These are phyloP conservation scores for Teratosphaeria epicoccoides DNA, from an alignment of 2,329 filamentous ascomycete genomes.

Conservation along the genomic window DNA sequence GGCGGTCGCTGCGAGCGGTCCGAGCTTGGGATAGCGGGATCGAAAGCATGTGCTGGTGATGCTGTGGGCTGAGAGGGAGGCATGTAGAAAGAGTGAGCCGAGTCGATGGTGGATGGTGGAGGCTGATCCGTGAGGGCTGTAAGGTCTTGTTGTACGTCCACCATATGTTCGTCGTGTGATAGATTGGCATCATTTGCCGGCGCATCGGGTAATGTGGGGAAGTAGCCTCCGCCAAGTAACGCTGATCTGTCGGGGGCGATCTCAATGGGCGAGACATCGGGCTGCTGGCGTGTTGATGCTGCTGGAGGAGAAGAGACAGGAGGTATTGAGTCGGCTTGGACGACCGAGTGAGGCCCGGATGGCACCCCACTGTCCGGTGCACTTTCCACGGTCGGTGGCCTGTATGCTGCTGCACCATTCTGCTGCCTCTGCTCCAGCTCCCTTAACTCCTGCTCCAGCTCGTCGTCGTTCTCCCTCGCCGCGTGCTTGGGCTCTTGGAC, in stretches of 20 bases:
- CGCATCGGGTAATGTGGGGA: slow-evolving; percentile 42
- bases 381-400: slow-evolving; percentile 49
- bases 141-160: not conserved
- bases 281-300: slow-evolving; percentile 4
- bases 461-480: slow-evolving; percentile 15
- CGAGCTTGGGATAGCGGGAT: not conserved
- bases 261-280: slow-evolving; percentile 45
- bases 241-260: slow-evolving; percentile 28
- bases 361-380: slow-evolving; percentile 47
- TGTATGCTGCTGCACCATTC: slow-evolving; percentile 12
- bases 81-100: not conserved
- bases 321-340: slow-evolving; percentile 21
- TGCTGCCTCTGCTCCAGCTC: slow-evolving; percentile 11
- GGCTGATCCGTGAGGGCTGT: not conserved
- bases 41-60: not conserved
- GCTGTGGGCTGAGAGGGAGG: not conserved
- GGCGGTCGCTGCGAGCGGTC: not conserved
- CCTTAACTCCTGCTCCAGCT: slow-evolving; percentile 13
- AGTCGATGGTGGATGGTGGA: not conserved
- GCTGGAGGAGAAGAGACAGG: slow-evolving; percentile 10
- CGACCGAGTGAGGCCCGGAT: slow-evolving; percentile 18
- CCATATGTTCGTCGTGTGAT: not conserved
- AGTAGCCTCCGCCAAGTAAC: slow-evolving; percentile 49
- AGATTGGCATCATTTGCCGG: not conserved
- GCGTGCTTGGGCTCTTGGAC: slow-evolving; percentile 34